Percentiles rank a stretch among this genome's conserved stretches.
phyloP scores from a whole-genome alignment of 2,329 filamentous ascomycete species.

The Hypoxylon sp. region DNA sequence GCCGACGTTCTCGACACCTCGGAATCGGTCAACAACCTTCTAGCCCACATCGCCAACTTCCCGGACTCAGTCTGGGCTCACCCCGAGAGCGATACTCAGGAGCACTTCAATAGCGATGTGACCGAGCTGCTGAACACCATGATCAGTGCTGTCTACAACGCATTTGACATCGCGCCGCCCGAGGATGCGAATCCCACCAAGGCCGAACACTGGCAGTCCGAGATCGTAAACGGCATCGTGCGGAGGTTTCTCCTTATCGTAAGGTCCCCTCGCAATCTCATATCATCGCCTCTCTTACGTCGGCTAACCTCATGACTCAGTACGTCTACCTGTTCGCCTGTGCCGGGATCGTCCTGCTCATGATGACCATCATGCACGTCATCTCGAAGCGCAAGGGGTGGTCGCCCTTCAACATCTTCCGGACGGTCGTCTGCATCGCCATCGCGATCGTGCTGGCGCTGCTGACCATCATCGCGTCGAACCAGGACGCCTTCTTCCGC shows the following conservation, averaged over 20 bases:
- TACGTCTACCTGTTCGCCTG: slow-evolving; percentile 43
- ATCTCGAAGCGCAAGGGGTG: slow-evolving; percentile 43
- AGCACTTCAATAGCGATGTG: slow-evolving; percentile 24
- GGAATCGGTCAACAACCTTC: slow-evolving; percentile 26
- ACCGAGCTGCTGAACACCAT: slow-evolving; percentile 35
- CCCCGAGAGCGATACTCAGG: slow-evolving; percentile 5
- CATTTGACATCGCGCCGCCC: slow-evolving; percentile 36
- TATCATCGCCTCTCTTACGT: not conserved
- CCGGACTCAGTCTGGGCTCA: slow-evolving; percentile 37
- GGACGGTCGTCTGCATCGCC: slow-evolving; percentile 37
- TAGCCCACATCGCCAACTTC: slow-evolving; percentile 29
- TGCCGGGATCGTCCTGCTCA: slow-evolving; percentile 41
- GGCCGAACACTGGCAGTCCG: slow-evolving; percentile 27
- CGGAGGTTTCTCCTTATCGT: slow-evolving; percentile 39
- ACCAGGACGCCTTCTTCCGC: slow-evolving; percentile 17
- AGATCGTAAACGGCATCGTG: slow-evolving; percentile 23
- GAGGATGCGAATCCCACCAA: slow-evolving; percentile 12
- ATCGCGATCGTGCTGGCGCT: slow-evolving; percentile 38
- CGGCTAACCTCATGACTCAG: slow-evolving; percentile 22
- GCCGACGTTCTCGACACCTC: slow-evolving; percentile 30
- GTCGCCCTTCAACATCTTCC: slow-evolving; percentile 43
- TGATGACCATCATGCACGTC: slow-evolving; percentile 43
- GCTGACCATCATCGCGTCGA: slow-evolving; percentile 31
- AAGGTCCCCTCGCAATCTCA: slow-evolving; percentile 15
- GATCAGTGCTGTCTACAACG: slow-evolving; percentile 38